A percentile compares a stretch with the other conserved stretches of the same genome.
Evolutionary conservation across 768 basidiomycete species (phyloP).

Genomic region (Boletus patriciae): DNA sequence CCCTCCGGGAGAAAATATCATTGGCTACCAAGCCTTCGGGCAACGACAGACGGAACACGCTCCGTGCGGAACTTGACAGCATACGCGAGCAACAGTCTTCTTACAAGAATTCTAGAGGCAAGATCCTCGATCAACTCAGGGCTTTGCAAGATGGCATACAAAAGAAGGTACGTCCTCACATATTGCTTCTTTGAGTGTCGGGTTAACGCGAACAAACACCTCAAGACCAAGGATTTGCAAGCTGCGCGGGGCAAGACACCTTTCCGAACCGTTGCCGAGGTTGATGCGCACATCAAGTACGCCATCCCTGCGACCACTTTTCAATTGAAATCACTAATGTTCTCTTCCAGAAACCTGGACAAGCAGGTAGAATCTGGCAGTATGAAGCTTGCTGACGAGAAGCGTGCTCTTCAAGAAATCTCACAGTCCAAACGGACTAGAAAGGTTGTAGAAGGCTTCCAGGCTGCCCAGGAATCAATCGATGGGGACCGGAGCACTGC

Average conservation of each 20-base stretch:
- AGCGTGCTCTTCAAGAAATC: conserved; percentile 92
- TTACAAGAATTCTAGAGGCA: conserved; percentile 67
- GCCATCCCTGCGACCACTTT: conserved; percentile 25
- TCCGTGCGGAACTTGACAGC: conserved; percentile 78
- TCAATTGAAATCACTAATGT: conserved; percentile 1
- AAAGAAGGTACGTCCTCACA: conserved; percentile 62
- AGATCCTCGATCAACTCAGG: conserved; percentile 78
- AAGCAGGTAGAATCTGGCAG: conserved; percentile 89
- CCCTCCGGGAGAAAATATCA: conserved; percentile 74
- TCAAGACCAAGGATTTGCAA: conserved; percentile 84
- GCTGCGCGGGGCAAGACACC: conserved; percentile 71
- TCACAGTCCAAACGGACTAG: conserved; percentile 67
- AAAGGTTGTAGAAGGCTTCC: conserved; percentile 77
- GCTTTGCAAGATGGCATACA: conserved; percentile 70
- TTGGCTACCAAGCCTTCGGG: conserved; percentile 58
- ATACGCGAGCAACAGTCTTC: conserved; percentile 78
- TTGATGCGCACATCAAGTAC: conserved; percentile 85
- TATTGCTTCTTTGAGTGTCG: not conserved
- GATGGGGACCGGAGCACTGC: conserved; percentile 70
- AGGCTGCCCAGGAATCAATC: conserved; percentile 75
- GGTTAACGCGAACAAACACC: conserved; percentile 2
- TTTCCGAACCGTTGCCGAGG: conserved; percentile 81
- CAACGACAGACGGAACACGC: conserved; percentile 67
- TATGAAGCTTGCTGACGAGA: conserved; percentile 94
- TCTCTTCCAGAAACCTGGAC: conserved; percentile 64